phyloP scores from a whole-genome alignment of 2,329 filamentous ascomycete genomes.

The Didymella sp. region DNA sequence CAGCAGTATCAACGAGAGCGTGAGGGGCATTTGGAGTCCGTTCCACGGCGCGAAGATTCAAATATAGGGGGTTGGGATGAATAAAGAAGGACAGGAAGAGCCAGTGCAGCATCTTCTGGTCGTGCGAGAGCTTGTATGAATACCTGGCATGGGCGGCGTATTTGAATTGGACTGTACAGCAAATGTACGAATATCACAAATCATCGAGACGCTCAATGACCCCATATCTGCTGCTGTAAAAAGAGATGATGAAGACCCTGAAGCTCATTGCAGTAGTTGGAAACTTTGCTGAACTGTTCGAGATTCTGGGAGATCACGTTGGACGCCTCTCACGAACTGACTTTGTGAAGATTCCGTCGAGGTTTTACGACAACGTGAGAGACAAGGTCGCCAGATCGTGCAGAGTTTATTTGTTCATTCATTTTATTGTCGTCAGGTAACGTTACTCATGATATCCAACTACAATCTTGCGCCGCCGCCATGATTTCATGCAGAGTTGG shows the following conservation, averaged over 20 bases:
- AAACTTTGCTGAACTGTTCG: no score
- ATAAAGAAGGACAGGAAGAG: neutral
- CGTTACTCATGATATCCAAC: constrained; percentile 14
- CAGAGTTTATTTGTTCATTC: neutral
- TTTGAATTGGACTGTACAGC: constrained; percentile 29
- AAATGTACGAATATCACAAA: constrained; percentile 32
- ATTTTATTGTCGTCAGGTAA: constrained; percentile 18
- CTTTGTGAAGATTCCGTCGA: neutral
- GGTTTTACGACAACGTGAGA: neutral
- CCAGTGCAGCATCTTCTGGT: constrained; percentile 14
- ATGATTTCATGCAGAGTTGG: constrained; percentile 53
- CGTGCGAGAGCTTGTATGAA: constrained; percentile 9
- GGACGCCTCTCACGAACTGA: no score
- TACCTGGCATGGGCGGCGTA: constrained; percentile 31
- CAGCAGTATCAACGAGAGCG: constrained; percentile 67
- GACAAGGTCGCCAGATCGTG: neutral
- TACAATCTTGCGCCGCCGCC: constrained; percentile 50
- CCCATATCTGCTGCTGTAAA: neutral
- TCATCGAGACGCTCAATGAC: constrained; percentile 2
- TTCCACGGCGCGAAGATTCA: constrained; percentile 62
- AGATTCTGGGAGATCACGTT: neutral
- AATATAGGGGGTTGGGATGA: constrained; percentile 25
- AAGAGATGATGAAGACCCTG: neutral
- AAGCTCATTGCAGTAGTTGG: no score
- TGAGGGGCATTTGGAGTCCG: constrained; percentile 70